Conservation (phyloP, 768 basidiomycete species). For the Trametes punicea region DNA sequence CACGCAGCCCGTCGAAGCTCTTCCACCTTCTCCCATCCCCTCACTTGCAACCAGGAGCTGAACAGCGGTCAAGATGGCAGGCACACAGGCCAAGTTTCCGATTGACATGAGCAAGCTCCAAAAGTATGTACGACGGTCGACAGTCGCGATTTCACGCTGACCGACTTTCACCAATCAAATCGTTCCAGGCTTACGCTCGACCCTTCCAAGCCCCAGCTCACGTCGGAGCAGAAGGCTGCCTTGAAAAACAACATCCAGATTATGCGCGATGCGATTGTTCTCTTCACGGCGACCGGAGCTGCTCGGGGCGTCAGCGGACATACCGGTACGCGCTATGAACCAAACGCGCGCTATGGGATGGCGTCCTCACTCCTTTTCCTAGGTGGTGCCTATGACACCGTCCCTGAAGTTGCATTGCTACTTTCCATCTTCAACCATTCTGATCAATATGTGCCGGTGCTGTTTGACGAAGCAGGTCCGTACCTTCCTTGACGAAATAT, state of each 20-base stretch:
- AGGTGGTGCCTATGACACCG: constrained; percentile 57
- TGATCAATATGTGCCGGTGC: constrained; percentile 60
- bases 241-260: constrained; percentile 73
- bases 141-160: no score
- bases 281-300: constrained; percentile 83
- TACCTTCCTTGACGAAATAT: constrained; percentile 7
- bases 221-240: constrained; percentile 54
- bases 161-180: neutral
- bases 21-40: neutral
- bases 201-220: constrained; percentile 59
- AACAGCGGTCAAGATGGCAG: constrained; percentile 33
- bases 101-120: constrained; percentile 77
- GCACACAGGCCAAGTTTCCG: constrained; percentile 53
- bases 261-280: constrained; percentile 78
- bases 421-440: constrained; percentile 67
- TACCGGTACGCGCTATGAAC: constrained; percentile 46
- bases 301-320: constrained; percentile 87
- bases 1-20: neutral
- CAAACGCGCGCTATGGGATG: neutral
- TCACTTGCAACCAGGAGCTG: neutral
- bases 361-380: neutral
- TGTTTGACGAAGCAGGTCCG: constrained; percentile 82
- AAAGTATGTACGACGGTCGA: constrained; percentile 43
- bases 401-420: constrained; percentile 81
- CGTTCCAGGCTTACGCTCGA: constrained; percentile 63